Evolutionary conservation across 805 yeast species (phyloP), one percentile per base, ranked within the genome.

Genomic region (Saccharomycopsis sp.): DNA sequence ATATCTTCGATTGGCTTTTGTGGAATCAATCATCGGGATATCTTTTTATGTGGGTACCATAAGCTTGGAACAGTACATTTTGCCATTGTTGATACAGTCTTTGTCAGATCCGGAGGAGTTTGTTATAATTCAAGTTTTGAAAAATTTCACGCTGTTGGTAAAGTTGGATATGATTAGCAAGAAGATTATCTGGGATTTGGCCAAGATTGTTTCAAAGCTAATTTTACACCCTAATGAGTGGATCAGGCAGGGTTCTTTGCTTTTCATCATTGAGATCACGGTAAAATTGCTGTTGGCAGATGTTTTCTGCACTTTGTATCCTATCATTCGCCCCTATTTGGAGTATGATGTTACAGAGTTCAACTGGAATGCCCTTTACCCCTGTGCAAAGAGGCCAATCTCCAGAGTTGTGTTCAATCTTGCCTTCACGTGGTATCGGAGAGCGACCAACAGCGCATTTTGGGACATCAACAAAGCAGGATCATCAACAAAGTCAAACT

Each of bases 201-300:
- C 77, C 13, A 60, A 61, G 2, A 60, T 66, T 3, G 63, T 74
- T 0, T 61, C 77, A 2, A 73, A 76, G 41, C 67, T 89, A 20
- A 54, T 82, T 0, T 58, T 88, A 6, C 96, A 88, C 54, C 97
- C 97, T 0, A 88, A 86, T 57, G 80, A 75, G 39, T 79, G 94
- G 77, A 79, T 89, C 8, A 61, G 95, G 29, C 85, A 83, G 48
- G 70, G 80, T 2, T 73, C 81, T 0, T 52, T 86, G 32, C 61
- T 67, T 2, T 64, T 87, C 37, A 64, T 87, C 1, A 63, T 81
- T 2, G 68, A 80, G 0, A 69, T 84, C 1, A 74, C 83, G 1
- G 64, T 67, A 2, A 75, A 75, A 50, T 57, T 87, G 19, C 67
- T 80, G 9, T 67, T 75, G 17, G 92, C 96, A 0, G 96, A 92